These are phyloP conservation scores for Exophiala dermatitidis DNA, from an alignment of 2,329 filamentous ascomycete genomes.

Conservation along the genomic window DNA sequence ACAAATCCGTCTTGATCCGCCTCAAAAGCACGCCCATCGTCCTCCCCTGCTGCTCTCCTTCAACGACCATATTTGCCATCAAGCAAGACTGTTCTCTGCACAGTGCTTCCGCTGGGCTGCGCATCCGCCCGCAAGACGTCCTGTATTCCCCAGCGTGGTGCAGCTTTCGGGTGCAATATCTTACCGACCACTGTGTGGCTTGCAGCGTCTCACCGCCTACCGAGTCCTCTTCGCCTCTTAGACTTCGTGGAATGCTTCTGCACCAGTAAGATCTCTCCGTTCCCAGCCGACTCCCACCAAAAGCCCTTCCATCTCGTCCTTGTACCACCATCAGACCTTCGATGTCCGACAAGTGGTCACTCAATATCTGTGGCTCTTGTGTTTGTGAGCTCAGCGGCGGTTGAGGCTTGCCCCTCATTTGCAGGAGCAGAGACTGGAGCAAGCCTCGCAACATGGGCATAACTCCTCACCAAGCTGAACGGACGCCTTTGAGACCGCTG, in stretches of 20 bases:
- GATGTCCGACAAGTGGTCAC: constrained; percentile 16
- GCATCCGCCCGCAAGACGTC: no score
- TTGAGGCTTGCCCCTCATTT: constrained; percentile 17
- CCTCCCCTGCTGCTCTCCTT: background rate
- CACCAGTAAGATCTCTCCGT: constrained; percentile 18
- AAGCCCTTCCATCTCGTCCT: constrained; percentile 3
- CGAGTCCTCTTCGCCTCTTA: constrained; percentile 3
- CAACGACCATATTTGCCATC: background rate
- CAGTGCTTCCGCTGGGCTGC: background rate
- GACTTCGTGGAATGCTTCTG: constrained; percentile 8
- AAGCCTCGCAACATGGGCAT: constrained; percentile 24
- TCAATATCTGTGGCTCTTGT: constrained; percentile 11
- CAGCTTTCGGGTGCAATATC: constrained; percentile 1
- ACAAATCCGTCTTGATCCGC: background rate
- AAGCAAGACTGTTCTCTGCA: background rate
- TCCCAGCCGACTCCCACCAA: constrained; percentile 2
- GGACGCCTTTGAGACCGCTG: constrained; percentile 10
- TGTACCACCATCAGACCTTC: constrained; percentile 18
- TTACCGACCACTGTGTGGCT: constrained; percentile 4
- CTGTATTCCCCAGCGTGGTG: background rate
- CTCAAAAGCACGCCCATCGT: background rate
- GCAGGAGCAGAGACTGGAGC: constrained; percentile 7
- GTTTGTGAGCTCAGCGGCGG: constrained; percentile 12
- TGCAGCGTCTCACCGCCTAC: constrained; percentile 10
- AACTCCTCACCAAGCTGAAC: constrained; percentile 20